These are phyloP conservation scores for Daldinia decipiens DNA, from an alignment of 495 filamentous ascomycete genomes.

Conservation along the genomic window DNA sequence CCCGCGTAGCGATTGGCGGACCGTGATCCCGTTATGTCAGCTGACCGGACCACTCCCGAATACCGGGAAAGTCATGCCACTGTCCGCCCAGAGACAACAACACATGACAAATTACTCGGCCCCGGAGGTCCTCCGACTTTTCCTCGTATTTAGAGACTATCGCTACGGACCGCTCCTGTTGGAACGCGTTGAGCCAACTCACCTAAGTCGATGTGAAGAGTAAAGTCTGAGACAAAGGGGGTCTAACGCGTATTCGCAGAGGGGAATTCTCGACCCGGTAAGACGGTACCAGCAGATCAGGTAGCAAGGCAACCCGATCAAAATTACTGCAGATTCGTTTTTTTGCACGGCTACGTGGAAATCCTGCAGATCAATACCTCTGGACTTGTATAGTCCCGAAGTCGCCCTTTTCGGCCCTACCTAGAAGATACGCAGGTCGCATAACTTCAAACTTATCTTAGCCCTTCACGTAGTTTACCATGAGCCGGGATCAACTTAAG, in stretches of 20 bases:
- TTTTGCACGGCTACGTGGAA: conserved; percentile 10
- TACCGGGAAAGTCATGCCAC: conserved; percentile 28
- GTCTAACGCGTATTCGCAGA: background rate
- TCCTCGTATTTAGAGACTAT: conserved; percentile 3
- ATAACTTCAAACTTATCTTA: conserved; percentile 12
- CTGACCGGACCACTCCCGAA: conserved; percentile 35
- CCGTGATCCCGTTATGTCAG: conserved; percentile 32
- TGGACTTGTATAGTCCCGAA: conserved; percentile 4
- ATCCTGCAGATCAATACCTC: conserved; percentile 18
- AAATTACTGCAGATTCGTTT: background rate
- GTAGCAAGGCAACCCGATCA: conserved; percentile 13
- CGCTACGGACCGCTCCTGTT: conserved; percentile 25
- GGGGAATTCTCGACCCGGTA: conserved; percentile 17
- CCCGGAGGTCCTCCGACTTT: conserved; percentile 29
- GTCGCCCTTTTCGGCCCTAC: conserved; percentile 32
- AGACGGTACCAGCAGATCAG: conserved; percentile 20
- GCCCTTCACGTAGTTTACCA: background rate
- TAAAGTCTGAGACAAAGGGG: background rate
- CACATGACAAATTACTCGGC: conserved; percentile 31
- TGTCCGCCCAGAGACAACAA: conserved; percentile 32
- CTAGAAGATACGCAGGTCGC: conserved; percentile 15
- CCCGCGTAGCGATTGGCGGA: conserved; percentile 38
- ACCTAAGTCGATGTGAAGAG: background rate
- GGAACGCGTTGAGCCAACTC: background rate
- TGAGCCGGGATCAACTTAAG: conserved; percentile 10